Evolutionary conservation across 257 asterid genomes (phyloP).

Genomic region (Primulina tabacum): DNA sequence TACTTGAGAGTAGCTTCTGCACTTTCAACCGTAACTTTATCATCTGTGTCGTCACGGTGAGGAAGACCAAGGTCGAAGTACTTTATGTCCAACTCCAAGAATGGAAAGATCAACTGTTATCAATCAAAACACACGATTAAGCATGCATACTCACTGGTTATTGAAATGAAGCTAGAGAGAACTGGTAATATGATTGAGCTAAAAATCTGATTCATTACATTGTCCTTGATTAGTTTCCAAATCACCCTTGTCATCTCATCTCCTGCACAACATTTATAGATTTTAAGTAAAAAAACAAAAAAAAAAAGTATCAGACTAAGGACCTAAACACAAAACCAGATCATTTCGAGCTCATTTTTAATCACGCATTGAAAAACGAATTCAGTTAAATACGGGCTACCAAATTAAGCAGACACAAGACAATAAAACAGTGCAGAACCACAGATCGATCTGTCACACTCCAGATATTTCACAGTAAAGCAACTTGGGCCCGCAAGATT

Average conservation of each 20-base stretch:
- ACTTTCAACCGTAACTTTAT: slow-evolving; percentile 95
- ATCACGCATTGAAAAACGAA: background rate
- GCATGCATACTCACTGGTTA: slow-evolving; percentile 8
- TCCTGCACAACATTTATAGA: slow-evolving; percentile 45
- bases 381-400: background rate
- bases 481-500: background rate
- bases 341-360: background rate
- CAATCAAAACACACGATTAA: slow-evolving; percentile 21
- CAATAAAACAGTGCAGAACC: background rate
- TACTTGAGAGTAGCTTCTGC: slow-evolving; percentile 99
- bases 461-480: background rate
- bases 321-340: background rate
- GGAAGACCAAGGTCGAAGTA: slow-evolving; percentile 95
- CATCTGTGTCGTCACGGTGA: slow-evolving; percentile 93
- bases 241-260: slow-evolving; percentile 99
- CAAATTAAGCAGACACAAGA: background rate
- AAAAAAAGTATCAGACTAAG: slow-evolving; percentile 2
- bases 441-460: background rate
- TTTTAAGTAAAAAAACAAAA: background rate
- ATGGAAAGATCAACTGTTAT: slow-evolving; percentile 81
- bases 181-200: background rate
- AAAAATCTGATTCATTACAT: slow-evolving; percentile 42
- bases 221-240: slow-evolving; percentile 88
- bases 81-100: slow-evolving; percentile 91
- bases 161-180: slow-evolving; percentile 6